These are phyloP conservation scores for Nicotiana otophora DNA, from an alignment of 257 asterid species.

Conservation along the genomic window DNA sequence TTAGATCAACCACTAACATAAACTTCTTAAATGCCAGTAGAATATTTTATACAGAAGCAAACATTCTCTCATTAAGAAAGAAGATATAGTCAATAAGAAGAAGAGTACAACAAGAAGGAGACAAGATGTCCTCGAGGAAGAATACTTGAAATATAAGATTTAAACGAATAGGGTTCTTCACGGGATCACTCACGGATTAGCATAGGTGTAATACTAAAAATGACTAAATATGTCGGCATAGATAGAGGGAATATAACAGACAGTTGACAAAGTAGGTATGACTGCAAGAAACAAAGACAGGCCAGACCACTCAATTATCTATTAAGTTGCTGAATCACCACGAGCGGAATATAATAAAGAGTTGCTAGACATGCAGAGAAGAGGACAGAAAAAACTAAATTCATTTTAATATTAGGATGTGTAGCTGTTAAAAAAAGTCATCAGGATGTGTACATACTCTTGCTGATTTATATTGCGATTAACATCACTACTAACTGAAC, in stretches of 20 bases:
- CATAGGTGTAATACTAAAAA: background rate
- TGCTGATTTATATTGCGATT: slow-evolving; percentile 78
- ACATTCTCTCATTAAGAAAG: background rate
- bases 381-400: background rate
- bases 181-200: background rate
- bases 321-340: slow-evolving; percentile 1
- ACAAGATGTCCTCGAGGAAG: background rate
- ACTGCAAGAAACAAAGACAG: background rate
- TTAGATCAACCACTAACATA: slow-evolving; percentile 3
- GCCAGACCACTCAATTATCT: background rate
- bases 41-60: background rate
- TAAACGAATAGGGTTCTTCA: background rate
- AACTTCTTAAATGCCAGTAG: background rate
- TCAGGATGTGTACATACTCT: slow-evolving; percentile 51
- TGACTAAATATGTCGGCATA: background rate
- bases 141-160: background rate
- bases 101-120: slow-evolving; percentile 4
- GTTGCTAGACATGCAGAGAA: background rate
- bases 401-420: background rate
- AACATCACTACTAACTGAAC: slow-evolving; percentile 88
- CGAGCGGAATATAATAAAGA: background rate
- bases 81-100: background rate
- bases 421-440: background rate
- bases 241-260: background rate
- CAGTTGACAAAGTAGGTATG: background rate